Conservation (phyloP, 75 land plant genomes). For the Azolla pinnata region DNA sequence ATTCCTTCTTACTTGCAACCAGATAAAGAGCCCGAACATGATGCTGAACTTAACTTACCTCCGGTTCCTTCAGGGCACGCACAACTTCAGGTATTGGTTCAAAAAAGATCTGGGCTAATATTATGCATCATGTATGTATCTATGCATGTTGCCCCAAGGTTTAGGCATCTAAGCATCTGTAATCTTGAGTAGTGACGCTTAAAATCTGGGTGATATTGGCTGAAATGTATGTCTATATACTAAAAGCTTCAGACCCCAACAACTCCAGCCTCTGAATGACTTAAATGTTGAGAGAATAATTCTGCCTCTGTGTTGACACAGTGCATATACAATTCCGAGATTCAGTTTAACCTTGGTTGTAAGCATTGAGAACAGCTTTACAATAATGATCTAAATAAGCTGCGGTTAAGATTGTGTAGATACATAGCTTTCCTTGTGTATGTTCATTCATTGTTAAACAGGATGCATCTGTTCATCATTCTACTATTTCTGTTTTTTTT, state of each 20-base stretch:
- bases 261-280: no score
- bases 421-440: background rate
- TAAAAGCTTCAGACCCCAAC: background rate
- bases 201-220: background rate
- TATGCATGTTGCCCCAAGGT: background rate
- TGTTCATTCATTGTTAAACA: background rate
- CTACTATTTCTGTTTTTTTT: background rate
- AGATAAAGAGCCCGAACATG: constrained; percentile 73
- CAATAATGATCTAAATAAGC: no score
- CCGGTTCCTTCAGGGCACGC: constrained; percentile 68
- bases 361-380: no score
- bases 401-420: no score
- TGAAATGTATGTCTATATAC: background rate
- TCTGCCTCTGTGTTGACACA: background rate
- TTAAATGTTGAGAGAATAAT: background rate
- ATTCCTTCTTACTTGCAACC: constrained; percentile 93
- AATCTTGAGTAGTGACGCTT: background rate
- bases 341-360: no score
- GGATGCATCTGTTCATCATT: background rate
- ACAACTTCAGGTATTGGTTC: constrained; percentile 29
- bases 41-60: constrained; percentile 78
- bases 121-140: background rate
- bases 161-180: background rate
- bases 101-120: background rate
- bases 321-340: background rate